phyloP scores from a whole-genome alignment of 2,329 filamentous ascomycete genomes.

The Hypocreales sp. region DNA sequence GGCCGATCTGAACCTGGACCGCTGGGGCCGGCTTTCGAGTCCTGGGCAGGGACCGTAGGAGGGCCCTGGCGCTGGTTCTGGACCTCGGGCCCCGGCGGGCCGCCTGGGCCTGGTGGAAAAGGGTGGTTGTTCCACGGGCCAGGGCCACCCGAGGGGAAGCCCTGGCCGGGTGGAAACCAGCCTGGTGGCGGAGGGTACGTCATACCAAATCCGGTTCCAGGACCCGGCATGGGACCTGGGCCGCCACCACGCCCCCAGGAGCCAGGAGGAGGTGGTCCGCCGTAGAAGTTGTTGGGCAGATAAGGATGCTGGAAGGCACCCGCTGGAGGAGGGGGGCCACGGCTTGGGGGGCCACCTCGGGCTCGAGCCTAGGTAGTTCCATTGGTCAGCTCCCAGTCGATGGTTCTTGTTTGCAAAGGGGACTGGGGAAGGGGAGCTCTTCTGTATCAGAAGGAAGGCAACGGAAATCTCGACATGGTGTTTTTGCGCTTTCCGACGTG shows the following conservation, averaged over 20 bases:
- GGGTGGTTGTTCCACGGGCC: slow-evolving; percentile 42
- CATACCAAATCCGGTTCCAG: slow-evolving; percentile 48
- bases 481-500: slow-evolving; percentile 79
- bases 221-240: slow-evolving; percentile 40
- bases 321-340: slow-evolving; percentile 16
- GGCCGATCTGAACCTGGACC: slow-evolving; percentile 34
- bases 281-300: slow-evolving; percentile 30
- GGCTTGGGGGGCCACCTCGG: slow-evolving; percentile 17
- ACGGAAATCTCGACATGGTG: slow-evolving; percentile 97
- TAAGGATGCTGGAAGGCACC: slow-evolving; percentile 27
- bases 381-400: too few species aligned
- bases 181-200: slow-evolving; percentile 63
- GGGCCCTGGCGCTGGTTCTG: slow-evolving; percentile 38
- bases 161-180: slow-evolving; percentile 67
- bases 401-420: too few species aligned
- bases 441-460: slow-evolving; percentile 99
- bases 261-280: slow-evolving; percentile 32
- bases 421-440: background rate
- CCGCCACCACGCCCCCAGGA: slow-evolving; percentile 37
- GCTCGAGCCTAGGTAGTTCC: slow-evolving; percentile 20
- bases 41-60: slow-evolving; percentile 21
- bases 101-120: slow-evolving; percentile 43
- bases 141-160: slow-evolving; percentile 53
- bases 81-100: slow-evolving; percentile 45
- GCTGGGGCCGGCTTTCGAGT: slow-evolving; percentile 24